Conservation (phyloP, 208 protist species). For the Porcisia hertigi region DNA sequence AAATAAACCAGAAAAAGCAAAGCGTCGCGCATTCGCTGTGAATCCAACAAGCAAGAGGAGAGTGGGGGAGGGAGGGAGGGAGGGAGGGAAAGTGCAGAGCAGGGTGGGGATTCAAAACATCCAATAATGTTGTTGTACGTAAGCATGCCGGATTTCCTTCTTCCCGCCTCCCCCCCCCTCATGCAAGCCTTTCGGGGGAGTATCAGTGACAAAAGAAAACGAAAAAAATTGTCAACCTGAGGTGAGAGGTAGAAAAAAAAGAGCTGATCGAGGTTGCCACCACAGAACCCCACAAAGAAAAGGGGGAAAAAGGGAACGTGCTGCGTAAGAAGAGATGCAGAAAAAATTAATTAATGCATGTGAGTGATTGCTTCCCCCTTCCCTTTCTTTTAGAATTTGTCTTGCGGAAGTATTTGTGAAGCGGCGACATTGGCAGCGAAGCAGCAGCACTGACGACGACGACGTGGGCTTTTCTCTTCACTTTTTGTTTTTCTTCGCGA, state of each 20-base stretch:
- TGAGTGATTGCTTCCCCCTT: constrained; percentile 10
- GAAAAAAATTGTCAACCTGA: background rate
- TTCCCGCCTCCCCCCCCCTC: background rate
- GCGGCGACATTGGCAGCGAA: constrained; percentile 1
- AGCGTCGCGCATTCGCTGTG: background rate
- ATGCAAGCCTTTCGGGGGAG: background rate
- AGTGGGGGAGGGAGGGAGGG: background rate
- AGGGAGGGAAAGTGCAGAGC: background rate
- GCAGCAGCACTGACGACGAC: constrained; percentile 5
- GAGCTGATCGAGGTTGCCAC: background rate
- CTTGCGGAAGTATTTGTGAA: constrained; percentile 5
- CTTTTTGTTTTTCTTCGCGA: constrained; percentile 10
- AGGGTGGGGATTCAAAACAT: background rate
- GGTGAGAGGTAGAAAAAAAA: background rate
- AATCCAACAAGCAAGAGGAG: background rate
- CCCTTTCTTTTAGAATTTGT: constrained; percentile 15
- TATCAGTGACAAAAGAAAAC: background rate
- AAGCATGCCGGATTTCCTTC: background rate
- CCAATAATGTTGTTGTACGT: no score
- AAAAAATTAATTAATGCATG: constrained; percentile 1
- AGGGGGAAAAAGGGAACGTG: background rate
- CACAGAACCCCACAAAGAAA: background rate
- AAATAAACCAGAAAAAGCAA: background rate
- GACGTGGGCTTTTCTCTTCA: constrained; percentile 10
- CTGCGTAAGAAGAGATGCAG: background rate